A percentile compares a stretch with the other conserved stretches of the same genome.
Evolutionary conservation across 352 stramenopile genomes (phyloP).

Genomic region (Phytopythium boreale): DNA sequence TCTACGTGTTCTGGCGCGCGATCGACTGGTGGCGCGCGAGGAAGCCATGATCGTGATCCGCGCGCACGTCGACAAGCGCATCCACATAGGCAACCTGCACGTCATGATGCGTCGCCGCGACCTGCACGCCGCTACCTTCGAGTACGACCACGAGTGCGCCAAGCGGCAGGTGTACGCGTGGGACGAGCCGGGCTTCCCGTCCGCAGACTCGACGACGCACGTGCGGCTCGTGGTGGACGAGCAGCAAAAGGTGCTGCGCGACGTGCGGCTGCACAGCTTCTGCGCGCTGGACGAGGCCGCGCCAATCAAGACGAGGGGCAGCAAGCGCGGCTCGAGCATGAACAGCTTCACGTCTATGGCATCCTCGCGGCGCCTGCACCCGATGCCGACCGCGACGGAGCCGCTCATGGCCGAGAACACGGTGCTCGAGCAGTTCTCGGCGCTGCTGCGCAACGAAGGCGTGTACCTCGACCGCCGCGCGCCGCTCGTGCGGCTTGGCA

Average conservation of each 20-base stretch:
- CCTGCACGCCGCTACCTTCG: constrained; percentile 27
- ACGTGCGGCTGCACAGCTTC: constrained; percentile 60
- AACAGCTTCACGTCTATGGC: constrained; percentile 19
- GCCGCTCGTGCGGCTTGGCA: constrained; percentile 54
- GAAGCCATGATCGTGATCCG: constrained; percentile 89
- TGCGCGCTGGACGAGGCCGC: constrained; percentile 51
- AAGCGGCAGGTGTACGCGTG: constrained; percentile 84
- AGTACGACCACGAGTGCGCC: constrained; percentile 31
- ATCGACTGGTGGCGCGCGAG: constrained; percentile 52
- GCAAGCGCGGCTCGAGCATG: constrained; percentile 14
- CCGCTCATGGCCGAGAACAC: constrained; percentile 46
- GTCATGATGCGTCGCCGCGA: constrained; percentile 36
- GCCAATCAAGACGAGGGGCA: constrained; percentile 23
- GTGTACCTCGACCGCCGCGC: constrained; percentile 57
- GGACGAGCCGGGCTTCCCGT: constrained; percentile 85
- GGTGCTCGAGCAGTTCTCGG: constrained; percentile 60
- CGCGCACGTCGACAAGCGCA: constrained; percentile 67
- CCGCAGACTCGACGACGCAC: constrained; percentile 70
- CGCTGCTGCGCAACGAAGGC: constrained; percentile 46
- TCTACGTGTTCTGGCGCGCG: constrained; percentile 57
- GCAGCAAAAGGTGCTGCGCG: constrained; percentile 52
- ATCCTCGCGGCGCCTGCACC: constrained; percentile 39
- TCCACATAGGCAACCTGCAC: constrained; percentile 44
- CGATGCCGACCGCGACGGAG: constrained; percentile 33
- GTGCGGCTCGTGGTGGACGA: constrained; percentile 80